Evolutionary conservation across 1,284 basidiomycete genomes (phyloP).

Genomic region (Austroboletus niveus): DNA sequence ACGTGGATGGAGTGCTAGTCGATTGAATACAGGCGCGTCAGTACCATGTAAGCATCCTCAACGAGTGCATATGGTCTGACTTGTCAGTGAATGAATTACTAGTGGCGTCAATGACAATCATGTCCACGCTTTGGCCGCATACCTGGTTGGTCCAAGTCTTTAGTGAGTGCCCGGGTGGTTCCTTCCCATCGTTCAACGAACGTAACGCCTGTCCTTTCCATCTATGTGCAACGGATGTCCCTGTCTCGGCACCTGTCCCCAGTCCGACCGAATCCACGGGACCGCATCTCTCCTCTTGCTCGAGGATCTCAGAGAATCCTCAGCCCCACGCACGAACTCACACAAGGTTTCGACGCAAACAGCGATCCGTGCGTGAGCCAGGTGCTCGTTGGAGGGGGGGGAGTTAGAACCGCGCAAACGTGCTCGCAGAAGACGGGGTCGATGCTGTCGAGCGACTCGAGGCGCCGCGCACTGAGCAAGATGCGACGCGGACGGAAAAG

Average conservation of each 20-base stretch:
- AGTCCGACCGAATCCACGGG: slow-evolving; percentile 20
- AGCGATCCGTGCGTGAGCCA: slow-evolving; percentile 49
- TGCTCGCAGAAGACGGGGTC: slow-evolving; percentile 3
- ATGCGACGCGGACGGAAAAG: not conserved
- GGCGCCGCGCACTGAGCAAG: not conserved
- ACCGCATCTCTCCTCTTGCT: slow-evolving; percentile 28
- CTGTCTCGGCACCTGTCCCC: slow-evolving; percentile 9
- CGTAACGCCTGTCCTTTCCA: slow-evolving; percentile 36
- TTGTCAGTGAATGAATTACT: too few species aligned
- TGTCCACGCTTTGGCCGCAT: slow-evolving; percentile 17
- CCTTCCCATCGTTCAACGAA: slow-evolving; percentile 52
- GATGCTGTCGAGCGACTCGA: not conserved
- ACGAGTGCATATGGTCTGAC: slow-evolving; percentile 62
- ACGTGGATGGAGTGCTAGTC: slow-evolving; percentile 88
- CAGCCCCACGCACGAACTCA: slow-evolving; percentile 69
- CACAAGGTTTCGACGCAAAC: slow-evolving; percentile 56
- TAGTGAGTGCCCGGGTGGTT: slow-evolving; percentile 56
- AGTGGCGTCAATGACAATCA: too few species aligned
- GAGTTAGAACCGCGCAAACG: not conserved
- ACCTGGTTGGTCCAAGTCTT: slow-evolving; percentile 59
- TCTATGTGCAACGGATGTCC: slow-evolving; percentile 7
- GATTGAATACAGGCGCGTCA: slow-evolving; percentile 89
- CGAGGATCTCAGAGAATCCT: slow-evolving; percentile 42
- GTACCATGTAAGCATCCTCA: slow-evolving; percentile 72
- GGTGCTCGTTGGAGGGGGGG: not conserved